A percentile compares a stretch with the other conserved stretches of the same genome.
These are phyloP conservation scores for Naematelia aurantialba DNA, from an alignment of 768 basidiomycete species.

Conservation along the genomic window DNA sequence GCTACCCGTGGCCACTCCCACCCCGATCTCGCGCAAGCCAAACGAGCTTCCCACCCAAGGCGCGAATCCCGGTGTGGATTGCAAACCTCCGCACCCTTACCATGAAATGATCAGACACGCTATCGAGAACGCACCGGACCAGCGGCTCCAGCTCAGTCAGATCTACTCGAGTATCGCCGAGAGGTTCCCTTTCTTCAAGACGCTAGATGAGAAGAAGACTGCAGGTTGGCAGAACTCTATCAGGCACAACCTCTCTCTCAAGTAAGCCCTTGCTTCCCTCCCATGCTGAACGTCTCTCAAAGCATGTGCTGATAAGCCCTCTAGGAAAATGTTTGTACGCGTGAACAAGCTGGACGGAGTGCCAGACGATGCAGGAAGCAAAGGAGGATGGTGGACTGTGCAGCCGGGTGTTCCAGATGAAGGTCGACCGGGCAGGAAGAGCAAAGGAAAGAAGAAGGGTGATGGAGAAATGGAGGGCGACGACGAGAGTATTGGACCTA, in stretches of 20 bases:
- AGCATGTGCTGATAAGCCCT: background rate
- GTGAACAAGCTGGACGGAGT: conserved; percentile 45
- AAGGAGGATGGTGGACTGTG: conserved; percentile 50
- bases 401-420: conserved; percentile 43
- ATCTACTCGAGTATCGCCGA: conserved; percentile 40
- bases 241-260: conserved; percentile 50
- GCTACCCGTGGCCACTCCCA: background rate
- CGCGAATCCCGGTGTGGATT: conserved; percentile 37
- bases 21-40: conserved; percentile 15
- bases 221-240: conserved; percentile 51
- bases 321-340: conserved; percentile 45
- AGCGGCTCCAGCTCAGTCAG: conserved; percentile 31
- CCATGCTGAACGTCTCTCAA: too few relatives aligned
- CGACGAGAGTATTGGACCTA: background rate
- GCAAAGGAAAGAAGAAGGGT: conserved; percentile 26
- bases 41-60: conserved; percentile 41
- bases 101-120: conserved; percentile 44
- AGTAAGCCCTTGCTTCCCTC: conserved; percentile 28
- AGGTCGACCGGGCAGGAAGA: conserved; percentile 39
- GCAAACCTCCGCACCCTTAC: conserved; percentile 44
- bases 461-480: background rate
- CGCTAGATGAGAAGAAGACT: conserved; percentile 41
- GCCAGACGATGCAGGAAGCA: conserved; percentile 45
- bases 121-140: conserved; percentile 35
- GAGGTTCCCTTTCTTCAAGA: conserved; percentile 44